Conservation (phyloP, 305 asterid genomes). For the Fraxinus nigra region DNA sequence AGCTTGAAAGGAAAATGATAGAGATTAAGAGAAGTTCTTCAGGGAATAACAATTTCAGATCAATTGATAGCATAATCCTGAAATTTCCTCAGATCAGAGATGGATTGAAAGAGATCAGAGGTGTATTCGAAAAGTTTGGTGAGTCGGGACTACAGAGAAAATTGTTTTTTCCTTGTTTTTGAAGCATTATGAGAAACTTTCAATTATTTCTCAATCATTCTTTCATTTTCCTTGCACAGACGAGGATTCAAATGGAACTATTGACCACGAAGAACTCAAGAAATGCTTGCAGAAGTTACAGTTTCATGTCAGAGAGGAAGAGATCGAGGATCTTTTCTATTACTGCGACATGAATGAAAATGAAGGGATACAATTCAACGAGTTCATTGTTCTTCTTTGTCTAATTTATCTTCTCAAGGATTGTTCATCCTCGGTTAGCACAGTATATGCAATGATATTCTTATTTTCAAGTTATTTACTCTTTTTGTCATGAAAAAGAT, state of each 20-base stretch:
- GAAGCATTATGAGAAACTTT: not conserved
- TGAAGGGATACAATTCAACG: constrained; percentile 49
- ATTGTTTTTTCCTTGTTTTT: not conserved
- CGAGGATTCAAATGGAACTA: constrained; percentile 45
- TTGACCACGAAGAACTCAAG: constrained; percentile 43
- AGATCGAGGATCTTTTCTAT: constrained; percentile 40
- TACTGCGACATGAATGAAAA: constrained; percentile 44
- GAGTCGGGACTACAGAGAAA: constrained; percentile 12
- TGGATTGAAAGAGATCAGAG: constrained; percentile 42
- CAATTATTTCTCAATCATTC: not conserved
- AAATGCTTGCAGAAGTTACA: constrained; percentile 41
- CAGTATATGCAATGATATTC: constrained; percentile 21
- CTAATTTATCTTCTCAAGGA: constrained; percentile 41
- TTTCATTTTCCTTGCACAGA: constrained; percentile 25
- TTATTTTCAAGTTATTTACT: not conserved
- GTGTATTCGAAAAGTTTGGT: constrained; percentile 44
- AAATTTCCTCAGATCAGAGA: constrained; percentile 49
- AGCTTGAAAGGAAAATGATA: constrained; percentile 41
- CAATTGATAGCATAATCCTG: constrained; percentile 47
- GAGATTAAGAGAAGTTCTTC: constrained; percentile 35
- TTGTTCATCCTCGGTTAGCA: constrained; percentile 23
- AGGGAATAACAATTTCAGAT: constrained; percentile 33
- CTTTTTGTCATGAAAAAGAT: not conserved
- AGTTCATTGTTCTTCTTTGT: constrained; percentile 53
- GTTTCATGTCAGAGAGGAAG: constrained; percentile 36